phyloP scores from a whole-genome alignment of 1,284 basidiomycete species.

The Cystobasidium slooffiae region DNA sequence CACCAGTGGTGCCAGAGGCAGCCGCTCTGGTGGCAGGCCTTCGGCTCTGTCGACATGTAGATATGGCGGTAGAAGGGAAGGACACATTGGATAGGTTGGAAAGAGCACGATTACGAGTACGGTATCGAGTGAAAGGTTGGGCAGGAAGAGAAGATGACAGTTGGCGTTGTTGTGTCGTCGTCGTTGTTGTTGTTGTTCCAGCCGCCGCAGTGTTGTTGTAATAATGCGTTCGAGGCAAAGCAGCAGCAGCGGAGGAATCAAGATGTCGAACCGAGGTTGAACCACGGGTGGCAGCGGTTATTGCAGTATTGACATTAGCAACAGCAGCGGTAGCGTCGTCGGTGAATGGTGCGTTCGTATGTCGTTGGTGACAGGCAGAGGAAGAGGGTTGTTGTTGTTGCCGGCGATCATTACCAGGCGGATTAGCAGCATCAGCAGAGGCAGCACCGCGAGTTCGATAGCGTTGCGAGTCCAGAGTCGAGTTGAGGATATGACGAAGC shows the following conservation, averaged over 20 bases:
- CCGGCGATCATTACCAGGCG: slow-evolving; percentile 2
- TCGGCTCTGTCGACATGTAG: slow-evolving; percentile 17
- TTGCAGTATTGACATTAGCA: neutral
- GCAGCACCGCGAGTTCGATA: neutral
- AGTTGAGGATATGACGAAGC: slow-evolving; percentile 11
- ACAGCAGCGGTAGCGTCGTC: neutral
- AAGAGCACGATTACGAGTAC: neutral
- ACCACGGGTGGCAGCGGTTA: slow-evolving; percentile 1
- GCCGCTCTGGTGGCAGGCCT: slow-evolving; percentile 27
- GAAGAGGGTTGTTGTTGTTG: neutral
- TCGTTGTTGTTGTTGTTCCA: neutral
- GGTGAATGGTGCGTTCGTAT: neutral
- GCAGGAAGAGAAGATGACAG: neutral
- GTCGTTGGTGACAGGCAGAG: neutral
- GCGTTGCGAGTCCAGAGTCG: neutral
- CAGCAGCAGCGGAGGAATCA: neutral
- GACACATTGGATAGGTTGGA: slow-evolving; percentile 1
- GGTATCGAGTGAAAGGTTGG: neutral
- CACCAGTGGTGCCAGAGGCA: slow-evolving; percentile 18
- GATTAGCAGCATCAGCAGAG: neutral
- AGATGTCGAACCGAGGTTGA: neutral
- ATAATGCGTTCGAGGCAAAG: neutral
- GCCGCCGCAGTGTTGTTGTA: neutral
- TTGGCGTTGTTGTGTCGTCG: neutral
- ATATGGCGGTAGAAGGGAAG: neutral